phyloP scores from a whole-genome alignment of 345 rosid species.

The Lenwebbia sp. region DNA sequence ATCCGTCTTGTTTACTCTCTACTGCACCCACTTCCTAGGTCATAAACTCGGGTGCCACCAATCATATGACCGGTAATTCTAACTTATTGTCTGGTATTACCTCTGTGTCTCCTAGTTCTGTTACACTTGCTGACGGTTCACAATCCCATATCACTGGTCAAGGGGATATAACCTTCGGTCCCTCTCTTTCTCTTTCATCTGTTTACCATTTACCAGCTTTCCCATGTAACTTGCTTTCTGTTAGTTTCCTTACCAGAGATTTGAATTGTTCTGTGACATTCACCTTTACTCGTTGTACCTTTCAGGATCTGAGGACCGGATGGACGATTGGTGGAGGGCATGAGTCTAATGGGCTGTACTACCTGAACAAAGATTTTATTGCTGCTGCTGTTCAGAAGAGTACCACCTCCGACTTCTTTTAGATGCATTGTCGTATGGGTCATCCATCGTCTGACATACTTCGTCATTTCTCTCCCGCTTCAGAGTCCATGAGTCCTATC shows the following conservation, averaged over 20 bases:
- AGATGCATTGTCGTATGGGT: background rate
- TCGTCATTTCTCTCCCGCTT: background rate
- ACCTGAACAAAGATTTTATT: background rate
- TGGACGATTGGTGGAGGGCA: background rate
- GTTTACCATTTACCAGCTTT: no score
- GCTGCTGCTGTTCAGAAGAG: background rate
- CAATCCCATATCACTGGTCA: background rate
- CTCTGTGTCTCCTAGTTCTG: no score
- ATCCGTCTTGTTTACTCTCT: no score
- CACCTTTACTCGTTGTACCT: rapidly evolving
- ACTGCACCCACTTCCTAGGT: no score
- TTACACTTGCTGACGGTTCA: no score
- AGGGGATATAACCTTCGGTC: background rate
- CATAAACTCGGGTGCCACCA: no score
- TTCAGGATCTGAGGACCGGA: background rate
- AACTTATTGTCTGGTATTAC: no score
- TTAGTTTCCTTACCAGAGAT: background rate
- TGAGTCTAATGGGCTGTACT: background rate
- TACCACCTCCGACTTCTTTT: background rate
- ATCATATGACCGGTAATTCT: no score
- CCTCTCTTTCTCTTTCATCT: background rate
- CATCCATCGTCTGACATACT: background rate
- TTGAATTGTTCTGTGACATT: background rate
- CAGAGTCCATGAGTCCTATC: background rate
- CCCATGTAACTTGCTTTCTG: no score